Base-by-base conservation (phyloP, 257 asterid species). In the Scutellaria barbata region DNA sequence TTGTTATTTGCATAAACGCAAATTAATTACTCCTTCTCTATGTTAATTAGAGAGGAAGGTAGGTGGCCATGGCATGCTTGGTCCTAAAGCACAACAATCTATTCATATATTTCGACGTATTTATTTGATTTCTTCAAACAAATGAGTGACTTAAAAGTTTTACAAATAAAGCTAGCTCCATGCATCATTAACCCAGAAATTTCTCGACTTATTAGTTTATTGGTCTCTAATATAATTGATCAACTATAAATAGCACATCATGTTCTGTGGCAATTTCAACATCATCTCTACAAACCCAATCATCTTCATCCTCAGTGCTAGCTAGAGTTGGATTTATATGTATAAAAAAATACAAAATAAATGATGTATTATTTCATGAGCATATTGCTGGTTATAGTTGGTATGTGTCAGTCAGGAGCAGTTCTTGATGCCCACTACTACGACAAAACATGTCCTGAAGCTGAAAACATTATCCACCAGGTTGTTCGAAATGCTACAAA, bases 141-240 rank as follows among this genome's bases (percentile, higher is more conserved):
- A 76, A 76, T 70, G 92, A 84, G 93, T 85, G 71, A 77, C 90
- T 87, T 89, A 17, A 79, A 89, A 89, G 96, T 72, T 64, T 63
- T 48, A 66, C 61, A 57, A 74, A 8, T 41, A 56, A 48, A 55
- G 14, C 50, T 43, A 56, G 17, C 41, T 54, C 54, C 85, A 75
- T 81, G 80, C 80, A 76, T 46, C 82, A 46, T 9, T 46, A 66
- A 70, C 67, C 71, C 50, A 52, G 30, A 45, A 41, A 55, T 58
- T 67, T 77, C 56, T n/a, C n/a, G n/a, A n/a, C n/a, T n/a, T n/a
- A n/a, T n/a, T n/a, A n/a, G n/a, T n/a, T n/a, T n/a, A n/a, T n/a
- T n/a, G n/a, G n/a, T n/a, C n/a, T n/a, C n/a, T n/a, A n/a, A n/a
- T n/a, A 25, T 52, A 30, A 11, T 30, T 5, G 54, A 53, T 11